A percentile compares a stretch with the other conserved stretches of the same genome.
These are phyloP conservation scores for Spencermartinsiella ligniputridi DNA, from an alignment of 1,139 yeast genomes.

Conservation along the genomic window DNA sequence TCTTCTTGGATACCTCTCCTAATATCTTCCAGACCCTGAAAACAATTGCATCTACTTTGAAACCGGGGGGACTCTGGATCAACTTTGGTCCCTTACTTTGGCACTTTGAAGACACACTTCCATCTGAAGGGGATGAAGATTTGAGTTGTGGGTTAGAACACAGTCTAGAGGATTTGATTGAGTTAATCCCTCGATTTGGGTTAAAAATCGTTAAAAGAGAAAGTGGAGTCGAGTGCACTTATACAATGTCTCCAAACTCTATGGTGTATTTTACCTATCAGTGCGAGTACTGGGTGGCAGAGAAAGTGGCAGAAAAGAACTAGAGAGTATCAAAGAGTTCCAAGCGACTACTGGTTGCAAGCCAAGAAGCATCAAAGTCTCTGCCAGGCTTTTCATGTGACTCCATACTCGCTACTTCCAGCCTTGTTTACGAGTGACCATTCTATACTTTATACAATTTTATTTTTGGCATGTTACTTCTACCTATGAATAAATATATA, in stretches of 20 bases:
- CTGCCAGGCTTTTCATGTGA: too few species aligned
- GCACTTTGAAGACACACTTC: conserved; percentile 66
- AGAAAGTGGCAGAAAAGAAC: conserved; percentile 17
- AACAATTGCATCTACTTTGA: conserved; percentile 51
- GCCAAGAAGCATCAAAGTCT: too few species aligned
- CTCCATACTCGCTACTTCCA: too few species aligned
- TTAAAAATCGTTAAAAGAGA: conserved; percentile 48
- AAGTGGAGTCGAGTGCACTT: conserved; percentile 45
- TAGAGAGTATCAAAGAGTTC: too few species aligned
- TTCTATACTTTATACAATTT: too few species aligned
- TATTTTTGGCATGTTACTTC: too few species aligned
- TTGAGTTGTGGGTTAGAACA: conserved; percentile 57
- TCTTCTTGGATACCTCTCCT: conserved; percentile 75
- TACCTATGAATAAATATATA: too few species aligned
- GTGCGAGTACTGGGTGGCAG: conserved; percentile 71
- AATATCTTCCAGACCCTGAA: conserved; percentile 67
- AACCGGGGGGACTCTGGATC: conserved; percentile 63
- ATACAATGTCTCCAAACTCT: conserved; percentile 47
- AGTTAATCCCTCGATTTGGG: conserved; percentile 47
- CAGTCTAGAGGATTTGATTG: conserved; percentile 54
- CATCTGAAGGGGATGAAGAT: conserved; percentile 30
- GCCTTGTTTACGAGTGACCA: too few species aligned
- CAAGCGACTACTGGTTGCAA: too few species aligned
- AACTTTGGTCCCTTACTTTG: conserved; percentile 83
- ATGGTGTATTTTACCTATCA: conserved; percentile 58